Evolutionary conservation across 1,139 yeast species (phyloP), one percentile per base, ranked within the genome.

Genomic region (Pichia sp.): DNA sequence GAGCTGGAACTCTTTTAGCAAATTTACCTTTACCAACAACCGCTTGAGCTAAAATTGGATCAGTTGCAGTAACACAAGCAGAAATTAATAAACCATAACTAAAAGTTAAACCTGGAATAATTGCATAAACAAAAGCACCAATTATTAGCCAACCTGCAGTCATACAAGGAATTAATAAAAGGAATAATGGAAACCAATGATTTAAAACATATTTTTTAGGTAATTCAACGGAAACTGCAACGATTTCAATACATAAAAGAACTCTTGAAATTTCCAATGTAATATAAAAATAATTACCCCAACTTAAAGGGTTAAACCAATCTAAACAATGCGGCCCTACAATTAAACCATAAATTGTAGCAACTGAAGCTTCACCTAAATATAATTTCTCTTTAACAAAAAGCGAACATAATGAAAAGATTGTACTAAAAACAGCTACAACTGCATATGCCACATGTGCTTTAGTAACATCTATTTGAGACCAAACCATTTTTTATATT

Each of bases 1-100:
- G 97, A 6, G 97, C 97, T 0, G 98, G 98, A 12, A 92, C 97
- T 52, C 97, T 77, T 60, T 79, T 81, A n/a, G 98, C 97, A 63
- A 92, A 92, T 59, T 90, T 89, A 53, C 98, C 97, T 59, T 87
- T 87, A 69, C 98, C 97, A 23, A 92, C 97, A 22, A 92, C 97
- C 0, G 98, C 97, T 33, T 96, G 95, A 1, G 98, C 98, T 60
- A 92, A 73, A 42, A 92, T 95, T 4, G 98, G 98, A 66, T 92
- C 98, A 0, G 98, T 92, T 3, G 98, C 97, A 0, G 98, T 92
- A 34, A 92, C 81, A 66, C 98, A 92, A 0, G 97, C 97, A 28
- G 95, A 78, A 1, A 92, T 81, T 42, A 86, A 72, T 39, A 92
- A 73, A 6, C 90, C 86, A 47, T 84, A 85, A 16, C 86, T 67